phyloP scores from a whole-genome alignment of 192 early-diverging fungal species.

The Cetraspora pellucida region DNA sequence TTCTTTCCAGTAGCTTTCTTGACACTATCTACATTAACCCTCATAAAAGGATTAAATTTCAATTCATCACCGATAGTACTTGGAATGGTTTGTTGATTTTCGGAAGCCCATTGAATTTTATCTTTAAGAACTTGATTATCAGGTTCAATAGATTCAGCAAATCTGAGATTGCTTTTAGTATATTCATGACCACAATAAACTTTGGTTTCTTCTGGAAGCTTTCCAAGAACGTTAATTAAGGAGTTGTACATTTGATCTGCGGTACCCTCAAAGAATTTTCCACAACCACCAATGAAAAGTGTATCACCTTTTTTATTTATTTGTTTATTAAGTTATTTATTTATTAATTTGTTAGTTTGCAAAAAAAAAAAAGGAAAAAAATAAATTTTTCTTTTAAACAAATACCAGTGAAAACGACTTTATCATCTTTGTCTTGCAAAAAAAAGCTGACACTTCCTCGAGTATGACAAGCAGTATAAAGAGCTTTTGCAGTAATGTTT shows the following conservation, averaged over 20 bases:
- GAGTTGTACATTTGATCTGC: conserved; percentile 82
- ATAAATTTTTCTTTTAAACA: no score
- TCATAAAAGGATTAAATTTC: conserved; percentile 87
- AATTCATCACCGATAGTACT: conserved; percentile 89
- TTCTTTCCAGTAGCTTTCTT: conserved; percentile 58
- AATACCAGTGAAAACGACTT: conserved; percentile 90
- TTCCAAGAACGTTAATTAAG: conserved; percentile 66
- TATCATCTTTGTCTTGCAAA: conserved; percentile 66
- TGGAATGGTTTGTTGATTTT: conserved; percentile 67
- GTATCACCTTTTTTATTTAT: conserved; percentile 32
- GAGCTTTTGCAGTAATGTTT: conserved; percentile 65
- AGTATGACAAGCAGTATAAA: conserved; percentile 88
- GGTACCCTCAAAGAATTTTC: conserved; percentile 92
- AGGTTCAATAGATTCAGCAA: conserved; percentile 80
- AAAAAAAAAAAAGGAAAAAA: not conserved
- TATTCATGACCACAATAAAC: conserved; percentile 97
- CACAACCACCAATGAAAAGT: conserved; percentile 66
- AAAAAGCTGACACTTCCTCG: conserved; percentile 84
- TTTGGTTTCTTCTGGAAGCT: conserved; percentile 75
- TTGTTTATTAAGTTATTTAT: not conserved
- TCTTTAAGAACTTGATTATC: conserved; percentile 66
- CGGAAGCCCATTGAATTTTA: conserved; percentile 65
- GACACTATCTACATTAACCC: conserved; percentile 66
- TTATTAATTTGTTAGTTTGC: no score
- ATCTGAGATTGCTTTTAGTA: conserved; percentile 71